Evolutionary conservation across 2,329 filamentous ascomycete genomes (phyloP).

Genomic region (Neonectria faginata): DNA sequence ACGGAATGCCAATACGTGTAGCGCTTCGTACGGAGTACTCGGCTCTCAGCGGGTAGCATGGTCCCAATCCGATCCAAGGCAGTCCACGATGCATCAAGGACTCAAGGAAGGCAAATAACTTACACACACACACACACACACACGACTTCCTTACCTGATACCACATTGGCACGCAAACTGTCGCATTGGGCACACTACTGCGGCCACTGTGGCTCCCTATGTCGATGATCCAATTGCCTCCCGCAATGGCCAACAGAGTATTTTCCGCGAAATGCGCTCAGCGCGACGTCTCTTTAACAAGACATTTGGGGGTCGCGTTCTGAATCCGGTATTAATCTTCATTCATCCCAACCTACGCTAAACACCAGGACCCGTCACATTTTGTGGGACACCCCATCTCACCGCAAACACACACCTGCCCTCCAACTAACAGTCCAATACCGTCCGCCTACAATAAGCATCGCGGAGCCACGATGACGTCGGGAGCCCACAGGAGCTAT

Average conservation of each 20-base stretch:
- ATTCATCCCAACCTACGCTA: constrained; percentile 38
- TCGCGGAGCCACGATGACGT: constrained; percentile 38
- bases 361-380: constrained; percentile 33
- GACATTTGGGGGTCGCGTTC: constrained; percentile 27
- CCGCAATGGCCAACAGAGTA: background rate
- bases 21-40: background rate
- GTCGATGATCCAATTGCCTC: constrained; percentile 8
- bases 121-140: too few species aligned
- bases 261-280: constrained; percentile 5
- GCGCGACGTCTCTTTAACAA: constrained; percentile 1
- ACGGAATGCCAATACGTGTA: background rate
- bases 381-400: constrained; percentile 32
- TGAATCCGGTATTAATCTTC: constrained; percentile 42
- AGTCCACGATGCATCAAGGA: constrained; percentile 16
- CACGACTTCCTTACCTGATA: constrained; percentile 23
- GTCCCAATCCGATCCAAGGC: constrained; percentile 2
- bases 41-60: constrained; percentile 20
- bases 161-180: constrained; percentile 22
- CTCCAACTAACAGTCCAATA: constrained; percentile 7
- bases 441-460: constrained; percentile 7
- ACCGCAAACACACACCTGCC: constrained; percentile 34
- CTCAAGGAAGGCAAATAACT: constrained; percentile 8
- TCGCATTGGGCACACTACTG: constrained; percentile 26
- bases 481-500: constrained; percentile 30
- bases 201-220: constrained; percentile 18